These are phyloP conservation scores for Fusarium sp. DNA, from an alignment of 2,329 filamentous ascomycete species.

Conservation along the genomic window DNA sequence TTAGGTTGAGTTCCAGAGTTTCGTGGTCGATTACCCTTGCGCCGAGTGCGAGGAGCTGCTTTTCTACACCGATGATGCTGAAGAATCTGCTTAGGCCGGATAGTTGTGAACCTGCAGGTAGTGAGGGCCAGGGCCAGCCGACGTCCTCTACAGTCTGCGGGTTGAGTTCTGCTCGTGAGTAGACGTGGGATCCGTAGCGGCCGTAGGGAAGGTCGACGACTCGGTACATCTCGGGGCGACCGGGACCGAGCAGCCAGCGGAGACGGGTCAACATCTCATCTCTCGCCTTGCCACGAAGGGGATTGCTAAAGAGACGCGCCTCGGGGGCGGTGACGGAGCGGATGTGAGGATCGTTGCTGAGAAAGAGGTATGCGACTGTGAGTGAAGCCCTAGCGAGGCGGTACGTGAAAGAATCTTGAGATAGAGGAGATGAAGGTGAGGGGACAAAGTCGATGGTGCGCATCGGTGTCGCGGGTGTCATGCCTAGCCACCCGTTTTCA, in stretches of 20 bases:
- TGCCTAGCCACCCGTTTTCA: constrained; percentile 39
- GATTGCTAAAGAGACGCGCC: constrained; percentile 32
- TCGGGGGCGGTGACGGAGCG: constrained; percentile 9
- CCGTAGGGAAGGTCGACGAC: constrained; percentile 42
- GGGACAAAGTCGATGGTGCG: neutral
- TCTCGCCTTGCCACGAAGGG: constrained; percentile 22
- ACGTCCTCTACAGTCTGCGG: constrained; percentile 28
- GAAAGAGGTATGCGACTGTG: constrained; percentile 34
- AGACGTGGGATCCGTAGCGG: constrained; percentile 38
- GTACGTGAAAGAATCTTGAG: constrained; percentile 34
- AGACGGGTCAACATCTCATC: constrained; percentile 40
- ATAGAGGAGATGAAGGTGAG: constrained; percentile 9
- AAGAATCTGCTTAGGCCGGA: constrained; percentile 27
- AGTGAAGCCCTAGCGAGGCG: constrained; percentile 34
- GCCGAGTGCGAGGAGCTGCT: constrained; percentile 39
- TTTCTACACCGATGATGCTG: constrained; percentile 40
- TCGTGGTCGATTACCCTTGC: constrained; percentile 36
- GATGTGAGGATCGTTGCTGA: constrained; percentile 21
- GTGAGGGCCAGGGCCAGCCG: constrained; percentile 32
- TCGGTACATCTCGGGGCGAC: constrained; percentile 34
- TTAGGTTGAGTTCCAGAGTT: constrained; percentile 37
- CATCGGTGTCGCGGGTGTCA: constrained; percentile 21
- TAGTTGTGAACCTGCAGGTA: constrained; percentile 10
- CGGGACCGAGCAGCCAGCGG: constrained; percentile 39
- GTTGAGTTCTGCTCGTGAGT: constrained; percentile 32